Conservation (phyloP, 768 basidiomycete genomes). For the Suillus cothurnatus region DNA sequence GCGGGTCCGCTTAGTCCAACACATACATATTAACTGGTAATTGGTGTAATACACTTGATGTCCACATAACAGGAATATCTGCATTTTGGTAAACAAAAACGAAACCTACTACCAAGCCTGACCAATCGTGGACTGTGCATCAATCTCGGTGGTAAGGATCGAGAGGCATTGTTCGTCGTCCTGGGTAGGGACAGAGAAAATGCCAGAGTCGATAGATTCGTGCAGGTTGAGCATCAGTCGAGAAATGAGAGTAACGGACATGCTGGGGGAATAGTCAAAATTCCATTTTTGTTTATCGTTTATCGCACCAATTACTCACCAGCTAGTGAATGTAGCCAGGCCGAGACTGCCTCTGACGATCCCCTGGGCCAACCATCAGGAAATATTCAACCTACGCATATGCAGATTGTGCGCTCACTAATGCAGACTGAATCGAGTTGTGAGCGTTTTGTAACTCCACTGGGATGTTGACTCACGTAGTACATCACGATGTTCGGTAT, state of each 20-base stretch:
- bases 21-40: not conserved
- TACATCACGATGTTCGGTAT: conserved; percentile 48
- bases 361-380: not conserved
- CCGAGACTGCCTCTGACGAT: conserved; percentile 42
- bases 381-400: not conserved
- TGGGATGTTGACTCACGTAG: conserved; percentile 28
- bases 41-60: not conserved
- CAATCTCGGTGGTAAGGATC: not conserved
- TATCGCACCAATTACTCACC: conserved; percentile 30
- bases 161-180: not conserved
- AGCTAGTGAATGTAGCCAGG: conserved; percentile 51
- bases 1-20: not conserved
- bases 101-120: too few relatives aligned
- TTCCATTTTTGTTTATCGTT: not conserved
- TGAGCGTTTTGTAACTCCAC: not conserved
- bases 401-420: not conserved
- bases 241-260: conserved; percentile 55
- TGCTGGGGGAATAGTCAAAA: conserved; percentile 26
- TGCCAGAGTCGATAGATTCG: conserved; percentile 32
- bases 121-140: not conserved
- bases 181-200: conserved; percentile 1
- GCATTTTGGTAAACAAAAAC: not conserved
- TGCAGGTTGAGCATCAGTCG: conserved; percentile 60
- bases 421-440: not conserved
- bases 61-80: not conserved